phyloP scores from a whole-genome alignment of 495 filamentous ascomycete species.

The Tuber brumale region DNA sequence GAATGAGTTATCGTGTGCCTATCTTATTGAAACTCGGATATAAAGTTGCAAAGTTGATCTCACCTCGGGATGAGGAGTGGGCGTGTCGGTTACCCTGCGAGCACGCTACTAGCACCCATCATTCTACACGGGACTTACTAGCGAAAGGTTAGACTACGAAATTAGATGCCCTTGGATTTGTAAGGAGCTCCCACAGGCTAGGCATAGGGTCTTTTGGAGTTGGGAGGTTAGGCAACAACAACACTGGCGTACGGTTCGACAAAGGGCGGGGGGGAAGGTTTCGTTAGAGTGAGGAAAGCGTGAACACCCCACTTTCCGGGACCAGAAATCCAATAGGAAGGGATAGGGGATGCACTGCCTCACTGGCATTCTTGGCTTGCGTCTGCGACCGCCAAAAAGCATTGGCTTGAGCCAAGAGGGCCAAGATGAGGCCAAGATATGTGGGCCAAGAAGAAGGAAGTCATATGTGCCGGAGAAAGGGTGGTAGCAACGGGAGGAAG shows the following conservation, averaged over 20 bases:
- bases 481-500: not conserved
- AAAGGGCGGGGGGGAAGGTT: not conserved
- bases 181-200: not conserved
- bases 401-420: constrained; percentile 33
- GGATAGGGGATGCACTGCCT: constrained; percentile 24
- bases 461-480: constrained; percentile 15
- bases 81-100: not conserved
- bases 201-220: not conserved
- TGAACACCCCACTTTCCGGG: not conserved
- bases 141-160: not conserved
- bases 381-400: constrained; percentile 24
- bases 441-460: constrained; percentile 28
- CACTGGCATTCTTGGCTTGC: constrained; percentile 32
- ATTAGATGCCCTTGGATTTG: not conserved
- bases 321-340: not conserved
- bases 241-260: not conserved
- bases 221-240: not conserved
- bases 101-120: not conserved
- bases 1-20: not conserved
- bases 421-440: constrained; percentile 25
- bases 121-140: not conserved
- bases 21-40: not conserved
- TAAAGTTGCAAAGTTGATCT: not conserved
- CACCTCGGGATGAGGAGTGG: not conserved
- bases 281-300: not conserved